Evolutionary conservation across 1,139 yeast species (phyloP), one percentile per base, ranked within the genome.

Genomic region (Zygoascus meyerae): DNA sequence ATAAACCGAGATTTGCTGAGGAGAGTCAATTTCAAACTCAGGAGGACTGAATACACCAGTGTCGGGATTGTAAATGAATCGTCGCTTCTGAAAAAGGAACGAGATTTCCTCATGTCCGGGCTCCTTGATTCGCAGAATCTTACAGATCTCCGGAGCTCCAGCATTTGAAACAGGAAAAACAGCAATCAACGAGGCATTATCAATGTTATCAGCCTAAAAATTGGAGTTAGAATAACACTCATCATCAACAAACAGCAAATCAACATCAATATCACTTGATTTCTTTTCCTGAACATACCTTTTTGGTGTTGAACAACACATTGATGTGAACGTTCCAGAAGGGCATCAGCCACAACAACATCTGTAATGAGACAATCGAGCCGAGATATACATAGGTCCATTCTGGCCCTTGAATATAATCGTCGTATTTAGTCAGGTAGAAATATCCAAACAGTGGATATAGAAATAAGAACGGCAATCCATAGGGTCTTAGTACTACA

Each of bases 1-100:
- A 63, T 83, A 79, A 14, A 69, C 75, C 16, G 72, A 69, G 50
- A 92, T 72, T 48, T 70, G 67, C 14, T 51, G 44, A 35, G 69
- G 60, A 47, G 75, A 73, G 64, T 90, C 95, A 57, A 87, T 79
- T 45, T 74, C 63, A 62, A 86, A 94, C 54, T 72, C 76, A 14
- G 98, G 98, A 40, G 97, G 95, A 14, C 83, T 67, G 61, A 94
- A 92, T 49, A 72, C 66, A 31, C 72, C 66, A 14, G 70, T 62
- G 15, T 77, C 74, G 5, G 70, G 64, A 58, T 84, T 77, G 69
- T 78, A 84, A 54, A 92, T 71, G 63, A 87, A 94, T 57, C 95
- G 80, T 69, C 97, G 83, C 73, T 92, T 92, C 66, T 92, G 99
- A 69, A 87, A 92, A 52, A 79, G 70, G 67, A 92, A 92, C 40